Base-by-base conservation (phyloP, 139 green algal genomes). In the Picochlorum sp. region DNA sequence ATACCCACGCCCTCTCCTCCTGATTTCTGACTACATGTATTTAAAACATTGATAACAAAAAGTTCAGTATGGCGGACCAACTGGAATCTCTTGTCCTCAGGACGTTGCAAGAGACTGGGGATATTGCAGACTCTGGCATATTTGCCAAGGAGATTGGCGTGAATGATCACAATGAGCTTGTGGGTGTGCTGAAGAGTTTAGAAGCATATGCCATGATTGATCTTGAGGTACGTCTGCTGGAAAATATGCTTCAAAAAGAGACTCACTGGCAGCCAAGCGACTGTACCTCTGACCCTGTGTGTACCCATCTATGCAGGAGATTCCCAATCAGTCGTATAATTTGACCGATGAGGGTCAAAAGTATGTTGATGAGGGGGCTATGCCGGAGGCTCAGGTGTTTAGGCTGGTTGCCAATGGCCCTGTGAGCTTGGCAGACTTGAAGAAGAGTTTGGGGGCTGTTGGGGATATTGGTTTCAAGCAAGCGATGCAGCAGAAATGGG, bases 401-500 rank as follows among this genome's bases (percentile, higher is more conserved):
- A 65, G 70, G 6, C 81, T 78, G 2, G 73, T 97, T 5, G 71
- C 78, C 0, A 60, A 59, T 15, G 79, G 86, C 11, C 92, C 94
- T 51, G 78, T 93, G 26, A 31, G 79, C 0, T 66, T 97, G 54
- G 66, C 80, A 1, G 68, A 85, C 13, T 75, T 97, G 14, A 94
- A 91, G 81, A 82, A 80, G 65, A 73, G 70, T 60, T 71, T 88
- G 13, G 83, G 77, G 10, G 30, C 41, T 1, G 67, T 44, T 3
- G 86, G 75, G 3, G 89, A 92, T 18, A 67, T 96, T 28, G 93
- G 93, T 7, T 90, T 97, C 77, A 88, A 88, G 70, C 86, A 96
- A 74, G 92, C 86, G 26, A 97, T 98, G 89, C 79, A 92, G 70
- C 54, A 76, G 31, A 85, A 86, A 62, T 95, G 89, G 86, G 45